Percentiles rank a stretch among this genome's conserved stretches.
These are phyloP conservation scores for Chaetomium globosum DNA, from an alignment of 2,329 filamentous ascomycete genomes.

Conservation along the genomic window DNA sequence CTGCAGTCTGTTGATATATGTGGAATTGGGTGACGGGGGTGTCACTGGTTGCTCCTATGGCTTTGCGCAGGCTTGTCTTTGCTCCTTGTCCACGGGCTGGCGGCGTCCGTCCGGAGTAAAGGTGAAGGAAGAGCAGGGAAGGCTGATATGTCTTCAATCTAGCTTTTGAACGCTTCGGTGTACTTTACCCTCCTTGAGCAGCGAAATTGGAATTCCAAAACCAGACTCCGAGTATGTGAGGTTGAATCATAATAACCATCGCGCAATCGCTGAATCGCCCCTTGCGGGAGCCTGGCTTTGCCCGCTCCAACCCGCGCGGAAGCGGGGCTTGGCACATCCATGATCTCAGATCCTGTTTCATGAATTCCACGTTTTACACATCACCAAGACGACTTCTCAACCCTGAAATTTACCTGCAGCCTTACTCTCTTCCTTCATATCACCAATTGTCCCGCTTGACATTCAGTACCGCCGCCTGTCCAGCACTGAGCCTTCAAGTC, in stretches of 20 bases:
- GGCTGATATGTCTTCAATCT: background rate
- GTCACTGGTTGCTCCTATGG: background rate
- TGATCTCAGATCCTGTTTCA: background rate
- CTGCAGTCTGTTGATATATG: background rate
- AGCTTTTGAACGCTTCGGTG: background rate
- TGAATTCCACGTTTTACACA: background rate
- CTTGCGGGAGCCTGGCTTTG: background rate
- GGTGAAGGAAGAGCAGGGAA: background rate
- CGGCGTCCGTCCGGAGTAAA: background rate
- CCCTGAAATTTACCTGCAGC: background rate
- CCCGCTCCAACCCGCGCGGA: conserved; percentile 1
- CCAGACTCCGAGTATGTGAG: background rate
- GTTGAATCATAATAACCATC: background rate
- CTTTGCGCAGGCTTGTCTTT: background rate
- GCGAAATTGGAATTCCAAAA: background rate
- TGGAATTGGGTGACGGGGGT: background rate
- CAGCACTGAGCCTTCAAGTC: background rate
- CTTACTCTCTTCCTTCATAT: background rate
- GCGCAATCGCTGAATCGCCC: background rate
- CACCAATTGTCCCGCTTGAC: background rate
- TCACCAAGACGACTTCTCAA: background rate
- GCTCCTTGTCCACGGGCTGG: background rate
- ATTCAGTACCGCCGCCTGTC: background rate
- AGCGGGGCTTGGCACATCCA: background rate
- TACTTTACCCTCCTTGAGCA: background rate